These are phyloP conservation scores for Lunasporangiospora selenospora DNA, from an alignment of 192 early-diverging fungal species.

Conservation along the genomic window DNA sequence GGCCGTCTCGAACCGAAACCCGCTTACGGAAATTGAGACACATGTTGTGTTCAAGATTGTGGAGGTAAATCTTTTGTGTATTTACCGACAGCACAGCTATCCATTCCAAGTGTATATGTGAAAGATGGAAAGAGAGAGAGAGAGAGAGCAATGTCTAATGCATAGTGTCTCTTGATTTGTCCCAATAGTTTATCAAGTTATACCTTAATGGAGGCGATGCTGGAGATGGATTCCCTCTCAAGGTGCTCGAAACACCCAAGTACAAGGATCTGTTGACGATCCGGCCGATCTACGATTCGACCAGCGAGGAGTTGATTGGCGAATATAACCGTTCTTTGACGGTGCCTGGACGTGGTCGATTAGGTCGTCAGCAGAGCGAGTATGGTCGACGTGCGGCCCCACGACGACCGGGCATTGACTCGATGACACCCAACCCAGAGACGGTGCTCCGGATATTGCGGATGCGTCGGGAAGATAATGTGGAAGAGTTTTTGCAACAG, in stretches of 20 bases:
- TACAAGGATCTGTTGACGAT: slow-evolving; percentile 72
- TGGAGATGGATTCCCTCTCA: slow-evolving; percentile 65
- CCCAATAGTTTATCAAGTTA: slow-evolving; percentile 66
- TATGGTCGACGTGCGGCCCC: slow-evolving; percentile 24
- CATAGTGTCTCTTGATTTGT: neutral
- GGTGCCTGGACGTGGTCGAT: slow-evolving; percentile 30
- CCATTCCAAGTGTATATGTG: too few species aligned
- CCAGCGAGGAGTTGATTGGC: slow-evolving; percentile 67
- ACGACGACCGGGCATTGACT: slow-evolving; percentile 11
- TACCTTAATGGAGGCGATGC: slow-evolving; percentile 77
- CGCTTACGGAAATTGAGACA: slow-evolving; percentile 69
- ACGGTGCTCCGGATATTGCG: slow-evolving; percentile 56
- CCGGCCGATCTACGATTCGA: slow-evolving; percentile 69
- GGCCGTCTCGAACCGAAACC: slow-evolving; percentile 60
- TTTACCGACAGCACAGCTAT: too few species aligned
- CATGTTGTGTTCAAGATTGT: slow-evolving; percentile 74
- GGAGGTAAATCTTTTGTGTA: slow-evolving; percentile 42
- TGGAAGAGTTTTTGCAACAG: slow-evolving; percentile 46
- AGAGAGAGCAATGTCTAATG: neutral
- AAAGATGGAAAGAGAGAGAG: too few species aligned
- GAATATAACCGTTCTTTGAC: slow-evolving; percentile 57
- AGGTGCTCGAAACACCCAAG: slow-evolving; percentile 67
- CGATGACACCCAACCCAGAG: slow-evolving; percentile 52
- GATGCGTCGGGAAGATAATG: slow-evolving; percentile 53
- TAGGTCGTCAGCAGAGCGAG: slow-evolving; percentile 43